Conservation (phyloP, 2,329 filamentous ascomycete genomes). For the Fusarium tuaranense region DNA sequence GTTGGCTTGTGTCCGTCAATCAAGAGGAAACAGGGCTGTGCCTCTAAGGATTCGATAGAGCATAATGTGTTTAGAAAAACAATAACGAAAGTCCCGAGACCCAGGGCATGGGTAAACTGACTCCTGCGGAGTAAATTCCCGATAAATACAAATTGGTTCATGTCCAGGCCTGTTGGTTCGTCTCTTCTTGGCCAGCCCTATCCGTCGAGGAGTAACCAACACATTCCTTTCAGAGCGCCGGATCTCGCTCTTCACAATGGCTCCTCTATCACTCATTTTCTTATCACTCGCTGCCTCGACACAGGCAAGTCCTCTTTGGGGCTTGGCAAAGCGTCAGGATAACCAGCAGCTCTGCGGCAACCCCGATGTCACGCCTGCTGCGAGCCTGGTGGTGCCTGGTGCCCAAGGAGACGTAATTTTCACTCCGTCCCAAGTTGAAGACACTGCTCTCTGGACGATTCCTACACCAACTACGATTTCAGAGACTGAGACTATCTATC, state of each 20-base stretch:
- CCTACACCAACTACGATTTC: slow-evolving; percentile 7
- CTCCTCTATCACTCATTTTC: slow-evolving; percentile 4
- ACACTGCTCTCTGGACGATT: slow-evolving; percentile 12
- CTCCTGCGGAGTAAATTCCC: not conserved
- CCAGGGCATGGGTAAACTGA: not conserved
- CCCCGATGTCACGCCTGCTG: slow-evolving; percentile 1
- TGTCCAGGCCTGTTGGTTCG: not conserved
- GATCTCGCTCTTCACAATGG: slow-evolving; percentile 8
- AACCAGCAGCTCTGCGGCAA: slow-evolving; percentile 10
- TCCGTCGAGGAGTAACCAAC: not conserved
- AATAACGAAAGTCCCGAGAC: not conserved
- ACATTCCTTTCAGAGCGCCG: not conserved
- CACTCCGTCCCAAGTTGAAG: slow-evolving; percentile 14
- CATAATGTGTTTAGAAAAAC: not conserved
- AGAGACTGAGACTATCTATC: slow-evolving; percentile 14
- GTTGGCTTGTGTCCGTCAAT: not conserved
- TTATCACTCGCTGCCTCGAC: slow-evolving; percentile 9
- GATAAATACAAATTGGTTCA: not conserved
- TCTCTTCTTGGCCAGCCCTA: not conserved
- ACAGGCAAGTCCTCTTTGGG: slow-evolving; percentile 11
- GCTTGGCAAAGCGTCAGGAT: not conserved
- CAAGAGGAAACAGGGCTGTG: not conserved
- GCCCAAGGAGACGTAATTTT: slow-evolving; percentile 20
- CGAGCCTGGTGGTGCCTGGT: slow-evolving; percentile 14
- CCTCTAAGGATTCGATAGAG: not conserved